These are phyloP conservation scores for Acephala macrosclerotiorum DNA, from an alignment of 2,329 filamentous ascomycete genomes.

Conservation along the genomic window DNA sequence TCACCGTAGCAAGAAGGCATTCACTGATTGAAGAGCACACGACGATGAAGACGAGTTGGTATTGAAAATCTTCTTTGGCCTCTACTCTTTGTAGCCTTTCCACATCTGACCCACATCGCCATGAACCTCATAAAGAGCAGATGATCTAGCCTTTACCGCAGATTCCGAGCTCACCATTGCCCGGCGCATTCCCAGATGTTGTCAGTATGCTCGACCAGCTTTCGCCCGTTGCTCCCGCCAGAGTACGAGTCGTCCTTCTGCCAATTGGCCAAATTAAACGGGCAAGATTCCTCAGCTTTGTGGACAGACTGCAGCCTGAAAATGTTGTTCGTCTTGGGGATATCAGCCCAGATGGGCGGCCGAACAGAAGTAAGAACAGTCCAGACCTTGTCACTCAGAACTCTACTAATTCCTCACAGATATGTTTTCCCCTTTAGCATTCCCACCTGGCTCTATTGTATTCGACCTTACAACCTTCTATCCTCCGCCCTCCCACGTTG, in stretches of 20 bases:
- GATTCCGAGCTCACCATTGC: constrained; percentile 15
- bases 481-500: constrained; percentile 79
- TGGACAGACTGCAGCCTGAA: constrained; percentile 78
- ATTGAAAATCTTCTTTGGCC: neutral
- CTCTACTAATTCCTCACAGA: constrained; percentile 58
- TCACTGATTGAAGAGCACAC: constrained; percentile 19
- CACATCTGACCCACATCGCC: constrained; percentile 2
- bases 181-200: constrained; percentile 51
- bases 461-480: constrained; percentile 86
- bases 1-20: constrained; percentile 16
- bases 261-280: constrained; percentile 87
- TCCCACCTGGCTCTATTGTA: constrained; percentile 84
- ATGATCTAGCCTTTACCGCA: neutral
- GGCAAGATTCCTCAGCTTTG: constrained; percentile 80
- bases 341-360: constrained; percentile 82
- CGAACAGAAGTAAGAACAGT: constrained; percentile 78
- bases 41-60: constrained; percentile 4
- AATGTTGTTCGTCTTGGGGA: constrained; percentile 86
- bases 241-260: constrained; percentile 85
- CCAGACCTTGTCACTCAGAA: constrained; percentile 15
- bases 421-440: constrained; percentile 92
- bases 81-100: neutral
- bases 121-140: constrained; percentile 22
- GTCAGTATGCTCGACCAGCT: constrained; percentile 87
- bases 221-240: constrained; percentile 89